Base-by-base conservation (phyloP, 805 yeast genomes). In the Candida maris region DNA sequence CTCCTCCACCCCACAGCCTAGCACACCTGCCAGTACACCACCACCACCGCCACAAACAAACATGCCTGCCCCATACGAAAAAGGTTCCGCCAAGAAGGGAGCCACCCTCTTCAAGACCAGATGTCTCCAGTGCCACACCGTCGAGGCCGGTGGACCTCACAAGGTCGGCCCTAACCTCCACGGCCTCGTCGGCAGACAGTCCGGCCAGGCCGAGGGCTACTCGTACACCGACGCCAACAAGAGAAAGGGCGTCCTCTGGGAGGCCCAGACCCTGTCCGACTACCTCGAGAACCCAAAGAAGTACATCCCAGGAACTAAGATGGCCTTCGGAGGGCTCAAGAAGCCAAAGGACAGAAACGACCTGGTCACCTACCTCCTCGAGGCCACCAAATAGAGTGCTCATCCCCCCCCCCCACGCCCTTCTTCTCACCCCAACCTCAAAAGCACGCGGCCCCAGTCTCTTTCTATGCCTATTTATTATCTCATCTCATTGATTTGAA, bases 261-360 rank as follows among this genome's bases (percentile, higher is more conserved):
- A 61, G 52, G 88, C 80, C 62, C 88, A 88, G 65, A 77, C 87
- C 67, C 78, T 93, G 84, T 76, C 83, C 57, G 95, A 85, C 68
- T 93, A 93, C 83, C 80, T 93, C 70, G 95, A 85, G 73, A 93
- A 93, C 85, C 98, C 98, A 75, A 93, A 93, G 94, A 93, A 93
- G 77, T 93, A 88, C 78, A 88, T 93, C 57, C 98, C 98, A 66
- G 98, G 98, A 70, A 93, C 97, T 76, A 93, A 93, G 85, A 93
- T 93, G 98, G 97, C 98, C 51, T 93, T 91, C 61, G 98, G 96
- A 74, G 98, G 98, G 75, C 80, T 93, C 71, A 93, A 93, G 89
- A 93, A 93, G 80, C 82, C 88, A 51, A 91, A 88, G 83, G 98
- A 93, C 78, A 87, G 97, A 82, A 85, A 86, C 74, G 97, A 93